Base-by-base conservation (phyloP, 805 yeast species). In the Sugiyamaella mastotermitis region DNA sequence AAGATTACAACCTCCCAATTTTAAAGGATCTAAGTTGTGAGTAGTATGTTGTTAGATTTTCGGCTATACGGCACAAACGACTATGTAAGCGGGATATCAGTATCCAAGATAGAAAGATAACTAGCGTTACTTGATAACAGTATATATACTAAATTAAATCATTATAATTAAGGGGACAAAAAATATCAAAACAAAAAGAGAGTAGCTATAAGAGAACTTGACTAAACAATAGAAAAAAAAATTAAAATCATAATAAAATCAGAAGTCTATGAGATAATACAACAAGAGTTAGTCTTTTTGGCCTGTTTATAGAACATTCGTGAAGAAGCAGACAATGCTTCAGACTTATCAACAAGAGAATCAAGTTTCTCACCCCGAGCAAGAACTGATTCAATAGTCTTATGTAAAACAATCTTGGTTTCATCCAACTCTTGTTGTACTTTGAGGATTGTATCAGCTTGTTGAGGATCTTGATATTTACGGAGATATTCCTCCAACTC, bases 391-490 rank as follows among this genome's bases (percentile, higher is more conserved):
- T 92, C 97, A 50, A 92, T 90, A 33, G 97, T 87, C 66, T 90
- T 88, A 65, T 92, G 97, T 55, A 92, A 70, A 28, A 88, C 95
- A 52, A 90, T 85, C 69, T 92, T 92, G 25, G 98, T 92, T 58
- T 92, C 98, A 62, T 92, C 98, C 53, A 92, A 74, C 63, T 92
- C 98, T 58, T 87, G 94, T 68, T 92, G 98, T 16, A 92, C 98
- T 61, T 82, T 83, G 94, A 92, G 81, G 46, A 92, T 78, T 8
- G 96, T 82, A 60, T 92, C 99, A 0, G 97, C 97, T 67, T 92
- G 95, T 29, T 82, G 72, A 21, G 99, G 99, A 60, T 92, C 95
- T 66, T 92, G 98, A 65, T 92, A 92, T 56, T 84, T 84, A 52
- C 69, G 65, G 50, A 92, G 65, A 58, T 87, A 87, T 18, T 64